A percentile compares a stretch with the other conserved stretches of the same genome.
Conservation (phyloP, 1,284 basidiomycete genomes). For the Lentinula novae-zelandiae region DNA sequence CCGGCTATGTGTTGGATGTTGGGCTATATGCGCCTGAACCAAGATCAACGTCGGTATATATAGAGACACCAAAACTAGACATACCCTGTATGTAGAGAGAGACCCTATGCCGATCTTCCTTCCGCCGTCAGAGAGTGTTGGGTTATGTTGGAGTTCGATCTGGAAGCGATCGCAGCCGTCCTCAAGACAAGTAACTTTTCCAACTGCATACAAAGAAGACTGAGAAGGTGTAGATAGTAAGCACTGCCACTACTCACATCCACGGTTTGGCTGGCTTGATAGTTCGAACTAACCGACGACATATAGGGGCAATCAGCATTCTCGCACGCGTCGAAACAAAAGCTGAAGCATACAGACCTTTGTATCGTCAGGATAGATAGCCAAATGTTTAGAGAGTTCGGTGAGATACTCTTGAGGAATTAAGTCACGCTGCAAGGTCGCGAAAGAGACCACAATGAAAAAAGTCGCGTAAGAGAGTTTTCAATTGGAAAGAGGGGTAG, state of each 20-base stretch:
- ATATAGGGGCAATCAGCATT: slow-evolving; percentile 14
- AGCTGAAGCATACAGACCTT: slow-evolving; percentile 27
- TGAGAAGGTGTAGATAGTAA: slow-evolving; percentile 1
- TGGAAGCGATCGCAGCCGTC: slow-evolving; percentile 31
- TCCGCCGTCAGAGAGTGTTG: slow-evolving; percentile 34
- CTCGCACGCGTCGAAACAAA: slow-evolving; percentile 1
- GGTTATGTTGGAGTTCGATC: slow-evolving; percentile 30
- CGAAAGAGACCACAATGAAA: not conserved
- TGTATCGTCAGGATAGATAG: slow-evolving; percentile 32
- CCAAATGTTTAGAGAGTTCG: slow-evolving; percentile 34
- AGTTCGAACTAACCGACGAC: slow-evolving; percentile 30
- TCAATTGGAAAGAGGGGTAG: not conserved
- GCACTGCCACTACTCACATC: slow-evolving; percentile 33
- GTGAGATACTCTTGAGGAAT: slow-evolving; percentile 32
- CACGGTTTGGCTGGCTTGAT: slow-evolving; percentile 30
- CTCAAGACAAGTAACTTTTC: slow-evolving; percentile 40
- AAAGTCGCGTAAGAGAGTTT: not conserved
- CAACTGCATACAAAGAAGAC: slow-evolving; percentile 28
- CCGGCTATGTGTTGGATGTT: slow-evolving; percentile 26
- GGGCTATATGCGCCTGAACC: slow-evolving; percentile 26
- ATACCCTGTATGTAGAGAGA: slow-evolving; percentile 40
- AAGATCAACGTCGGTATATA: not conserved
- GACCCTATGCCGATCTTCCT: slow-evolving; percentile 39
- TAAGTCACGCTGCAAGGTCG: not conserved
- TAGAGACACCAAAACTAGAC: slow-evolving; percentile 13